phyloP scores from a whole-genome alignment of 2,329 filamentous ascomycete genomes.

The Diaporthe amygdali region DNA sequence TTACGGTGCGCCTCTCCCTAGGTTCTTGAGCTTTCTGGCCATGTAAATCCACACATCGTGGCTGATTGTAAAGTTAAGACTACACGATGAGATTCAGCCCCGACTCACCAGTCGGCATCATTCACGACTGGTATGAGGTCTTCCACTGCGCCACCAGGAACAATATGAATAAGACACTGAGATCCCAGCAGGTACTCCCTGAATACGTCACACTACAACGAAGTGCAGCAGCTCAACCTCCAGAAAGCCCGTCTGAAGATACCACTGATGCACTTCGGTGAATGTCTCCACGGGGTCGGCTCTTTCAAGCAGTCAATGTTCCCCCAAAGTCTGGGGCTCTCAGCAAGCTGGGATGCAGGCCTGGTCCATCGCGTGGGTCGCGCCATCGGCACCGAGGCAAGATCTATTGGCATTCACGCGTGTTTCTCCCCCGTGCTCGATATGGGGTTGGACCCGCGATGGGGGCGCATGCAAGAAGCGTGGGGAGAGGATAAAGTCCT shows the following conservation, averaged over 20 bases:
- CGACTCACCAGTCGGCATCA: conserved; percentile 43
- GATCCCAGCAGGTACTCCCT: conserved; percentile 36
- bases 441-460: conserved; percentile 48
- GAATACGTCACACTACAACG: conserved; percentile 48
- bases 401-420: conserved; percentile 49
- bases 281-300: conserved; percentile 50
- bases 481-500: conserved; percentile 52
- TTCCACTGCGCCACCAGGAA: conserved; percentile 1
- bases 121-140: conserved; percentile 43
- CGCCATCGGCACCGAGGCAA: conserved; percentile 47
- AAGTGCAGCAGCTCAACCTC: conserved; percentile 42
- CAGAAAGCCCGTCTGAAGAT: conserved; percentile 43
- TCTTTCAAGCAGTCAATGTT: conserved; percentile 52
- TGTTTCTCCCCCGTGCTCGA: conserved; percentile 50
- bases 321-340: conserved; percentile 46
- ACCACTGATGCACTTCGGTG: conserved; percentile 47
- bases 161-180: not conserved
- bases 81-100: conserved; percentile 42
- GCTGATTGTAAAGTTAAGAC: conserved; percentile 28
- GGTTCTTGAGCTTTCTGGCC: conserved; percentile 21
- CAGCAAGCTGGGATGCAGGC: conserved; percentile 47
- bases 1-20: conserved; percentile 31
- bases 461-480: conserved; percentile 51
- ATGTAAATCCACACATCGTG: conserved; percentile 2
- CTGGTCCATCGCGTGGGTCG: conserved; percentile 46